phyloP scores from a whole-genome alignment of 306 rosid genomes.

The Prunus davidiana region DNA sequence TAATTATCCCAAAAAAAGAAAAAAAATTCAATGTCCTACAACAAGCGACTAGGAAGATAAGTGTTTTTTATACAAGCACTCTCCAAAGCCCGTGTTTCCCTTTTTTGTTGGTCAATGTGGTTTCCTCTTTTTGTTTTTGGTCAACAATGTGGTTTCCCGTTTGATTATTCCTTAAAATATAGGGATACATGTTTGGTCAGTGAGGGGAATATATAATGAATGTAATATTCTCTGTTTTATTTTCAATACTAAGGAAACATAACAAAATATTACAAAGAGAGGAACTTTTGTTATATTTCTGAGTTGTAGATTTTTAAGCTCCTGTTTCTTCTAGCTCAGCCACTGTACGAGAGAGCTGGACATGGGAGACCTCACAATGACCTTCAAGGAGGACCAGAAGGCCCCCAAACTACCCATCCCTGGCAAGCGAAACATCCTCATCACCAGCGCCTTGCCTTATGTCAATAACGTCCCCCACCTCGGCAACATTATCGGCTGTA shows the following conservation, averaged over 20 bases:
- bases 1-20: too few relatives aligned
- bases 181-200: neutral
- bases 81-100: too few relatives aligned
- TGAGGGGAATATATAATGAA: neutral
- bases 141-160: too few relatives aligned
- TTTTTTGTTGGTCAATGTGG: too few relatives aligned
- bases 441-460: slow-evolving; percentile 94
- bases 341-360: neutral
- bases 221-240: neutral
- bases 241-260: neutral
- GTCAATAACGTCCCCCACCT: slow-evolving; percentile 98
- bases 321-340: too few relatives aligned
- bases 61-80: too few relatives aligned
- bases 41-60: too few relatives aligned
- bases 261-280: neutral
- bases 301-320: neutral
- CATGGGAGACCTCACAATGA: slow-evolving; percentile 32
- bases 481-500: slow-evolving; percentile 89
- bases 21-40: too few relatives aligned
- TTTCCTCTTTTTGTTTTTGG: too few relatives aligned
- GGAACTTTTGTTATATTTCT: neutral
- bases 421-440: slow-evolving; percentile 84
- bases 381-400: slow-evolving; percentile 16
- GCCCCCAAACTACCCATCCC: slow-evolving; percentile 62
- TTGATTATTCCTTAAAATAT: too few relatives aligned